phyloP scores from a whole-genome alignment of 148 eudicot genomes.

The Selenicereus undatus region DNA sequence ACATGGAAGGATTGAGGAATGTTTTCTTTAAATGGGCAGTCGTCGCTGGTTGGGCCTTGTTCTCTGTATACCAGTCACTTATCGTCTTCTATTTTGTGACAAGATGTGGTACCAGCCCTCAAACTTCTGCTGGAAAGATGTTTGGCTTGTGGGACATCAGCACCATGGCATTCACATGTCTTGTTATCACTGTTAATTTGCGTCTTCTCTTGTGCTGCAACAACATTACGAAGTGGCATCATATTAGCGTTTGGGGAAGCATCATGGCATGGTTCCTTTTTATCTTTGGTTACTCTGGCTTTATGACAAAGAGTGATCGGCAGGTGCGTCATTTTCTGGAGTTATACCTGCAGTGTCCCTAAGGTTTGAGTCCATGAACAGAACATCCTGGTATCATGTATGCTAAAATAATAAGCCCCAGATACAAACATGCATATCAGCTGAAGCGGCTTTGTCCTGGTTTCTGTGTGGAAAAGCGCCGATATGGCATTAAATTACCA shows the following conservation, averaged over 20 bases:
- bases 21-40: constrained; percentile 73
- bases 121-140: constrained; percentile 75
- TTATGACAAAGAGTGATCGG: constrained; percentile 41
- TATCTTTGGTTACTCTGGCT: constrained; percentile 62
- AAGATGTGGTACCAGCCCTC: constrained; percentile 53
- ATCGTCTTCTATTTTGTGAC: constrained; percentile 63
- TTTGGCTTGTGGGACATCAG: constrained; percentile 96
- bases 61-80: constrained; percentile 73
- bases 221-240: constrained; percentile 88
- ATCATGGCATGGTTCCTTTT: constrained; percentile 75
- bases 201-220: constrained; percentile 89
- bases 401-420: background rate
- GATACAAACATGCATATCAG: background rate
- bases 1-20: constrained; percentile 82
- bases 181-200: constrained; percentile 83
- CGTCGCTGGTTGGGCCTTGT: constrained; percentile 64
- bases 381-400: background rate
- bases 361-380: background rate
- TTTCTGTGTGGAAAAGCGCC: background rate
- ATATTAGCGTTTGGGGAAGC: constrained; percentile 88
- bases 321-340: constrained; percentile 36
- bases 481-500: background rate
- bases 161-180: constrained; percentile 82
- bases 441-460: background rate
- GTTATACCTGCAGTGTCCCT: background rate